A percentile compares a stretch with the other conserved stretches of the same genome.
Evolutionary conservation across 208 protist species (phyloP).

Genomic region (Ichthyophonus hoferi): DNA sequence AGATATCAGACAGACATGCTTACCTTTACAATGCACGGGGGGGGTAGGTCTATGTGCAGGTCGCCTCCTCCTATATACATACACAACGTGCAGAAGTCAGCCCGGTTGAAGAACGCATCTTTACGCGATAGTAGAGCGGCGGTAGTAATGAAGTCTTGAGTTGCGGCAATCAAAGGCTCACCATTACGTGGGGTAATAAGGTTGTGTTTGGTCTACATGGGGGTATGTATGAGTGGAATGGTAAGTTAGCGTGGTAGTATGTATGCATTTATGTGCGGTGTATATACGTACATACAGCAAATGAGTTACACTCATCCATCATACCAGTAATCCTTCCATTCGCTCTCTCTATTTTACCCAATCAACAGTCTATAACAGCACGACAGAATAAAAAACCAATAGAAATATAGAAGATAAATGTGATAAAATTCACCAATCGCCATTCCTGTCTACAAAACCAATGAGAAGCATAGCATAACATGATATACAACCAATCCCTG

Average conservation of each 20-base stretch:
- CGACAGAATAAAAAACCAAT: no score
- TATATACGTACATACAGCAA: neutral
- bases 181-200: constrained; percentile 95
- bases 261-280: neutral
- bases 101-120: constrained; percentile 89
- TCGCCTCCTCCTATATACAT: constrained; percentile 53
- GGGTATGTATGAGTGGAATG: constrained; percentile 3
- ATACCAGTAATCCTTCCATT: no score
- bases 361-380: no score
- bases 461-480: no score
- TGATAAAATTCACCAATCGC: no score
- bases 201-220: constrained; percentile 77
- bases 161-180: constrained; percentile 93
- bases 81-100: constrained; percentile 76
- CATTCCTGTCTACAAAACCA: no score
- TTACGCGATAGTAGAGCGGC: constrained; percentile 88
- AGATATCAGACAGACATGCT: no score
- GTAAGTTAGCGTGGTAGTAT: neutral
- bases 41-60: constrained; percentile 80
- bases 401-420: no score
- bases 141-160: constrained; percentile 97
- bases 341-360: no score
- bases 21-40: constrained; percentile 83
- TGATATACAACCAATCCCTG: no score
- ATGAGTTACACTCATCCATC: no score